Conservation (phyloP, 345 rosid species). For the Barbarea vulgaris region DNA sequence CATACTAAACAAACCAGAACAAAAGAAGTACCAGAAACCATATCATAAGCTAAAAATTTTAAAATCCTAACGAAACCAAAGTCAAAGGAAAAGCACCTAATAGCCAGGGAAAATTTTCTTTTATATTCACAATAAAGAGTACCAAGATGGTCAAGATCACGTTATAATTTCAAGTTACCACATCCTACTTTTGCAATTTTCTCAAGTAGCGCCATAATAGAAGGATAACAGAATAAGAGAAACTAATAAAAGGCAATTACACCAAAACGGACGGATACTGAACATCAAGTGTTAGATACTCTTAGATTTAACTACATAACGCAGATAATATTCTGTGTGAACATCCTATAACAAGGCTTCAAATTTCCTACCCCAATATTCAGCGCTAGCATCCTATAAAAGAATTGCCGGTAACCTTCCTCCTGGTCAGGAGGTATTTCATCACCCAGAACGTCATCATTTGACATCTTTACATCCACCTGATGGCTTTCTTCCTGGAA, state of each 20-base stretch:
- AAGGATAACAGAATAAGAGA: constrained; percentile 19
- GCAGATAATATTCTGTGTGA: constrained; percentile 3
- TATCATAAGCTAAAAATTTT: not conserved
- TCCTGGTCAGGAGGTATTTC: constrained; percentile 88
- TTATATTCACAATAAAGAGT: constrained; percentile 11
- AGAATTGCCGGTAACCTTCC: constrained; percentile 57
- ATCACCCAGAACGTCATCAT: constrained; percentile 96
- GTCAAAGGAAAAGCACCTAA: not conserved
- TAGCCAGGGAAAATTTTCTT: constrained; percentile 5
- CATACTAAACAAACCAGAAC: constrained; percentile 6
- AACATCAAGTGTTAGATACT: constrained; percentile 4
- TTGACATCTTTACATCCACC: constrained; percentile 64
- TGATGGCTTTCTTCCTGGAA: constrained; percentile 74
- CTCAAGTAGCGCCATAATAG: not conserved
- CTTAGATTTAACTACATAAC: not conserved
- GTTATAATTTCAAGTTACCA: constrained; percentile 17
- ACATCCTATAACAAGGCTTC: constrained; percentile 11
- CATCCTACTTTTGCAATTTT: constrained; percentile 22
- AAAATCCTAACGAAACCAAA: constrained; percentile 2
- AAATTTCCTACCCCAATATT: constrained; percentile 59
- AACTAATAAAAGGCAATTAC: not conserved
- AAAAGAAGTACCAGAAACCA: not conserved
- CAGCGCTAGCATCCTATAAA: constrained; percentile 70
- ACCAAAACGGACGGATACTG: constrained; percentile 13
- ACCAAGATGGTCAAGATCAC: not conserved